Evolutionary conservation across 345 rosid species (phyloP).

Genomic region (Erodium maritimum): DNA sequence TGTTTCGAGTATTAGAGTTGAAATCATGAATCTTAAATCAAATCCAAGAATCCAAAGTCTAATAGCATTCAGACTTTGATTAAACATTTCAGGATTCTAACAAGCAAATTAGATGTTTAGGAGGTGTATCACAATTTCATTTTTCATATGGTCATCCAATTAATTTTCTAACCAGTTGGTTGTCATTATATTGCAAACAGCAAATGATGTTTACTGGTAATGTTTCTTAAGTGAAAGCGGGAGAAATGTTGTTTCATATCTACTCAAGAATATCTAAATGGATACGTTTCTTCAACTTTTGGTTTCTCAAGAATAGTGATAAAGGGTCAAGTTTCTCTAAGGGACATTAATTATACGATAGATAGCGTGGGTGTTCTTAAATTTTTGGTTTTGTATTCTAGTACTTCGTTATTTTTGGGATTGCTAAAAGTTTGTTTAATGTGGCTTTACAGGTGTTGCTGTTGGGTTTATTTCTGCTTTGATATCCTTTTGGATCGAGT

Average conservation of each 20-base stretch:
- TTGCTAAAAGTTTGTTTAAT: constrained; percentile 12
- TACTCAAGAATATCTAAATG: not conserved
- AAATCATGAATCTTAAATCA: too few species aligned
- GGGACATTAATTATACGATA: not conserved
- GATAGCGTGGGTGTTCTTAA: not conserved
- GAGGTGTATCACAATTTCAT: not conserved
- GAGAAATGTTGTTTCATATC: not conserved
- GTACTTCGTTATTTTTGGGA: not conserved
- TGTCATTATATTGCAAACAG: not conserved
- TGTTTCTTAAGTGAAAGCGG: not conserved
- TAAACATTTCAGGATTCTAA: too few species aligned
- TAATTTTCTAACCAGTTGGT: too few species aligned
- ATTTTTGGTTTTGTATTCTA: not conserved
- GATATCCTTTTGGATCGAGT: constrained; percentile 57
- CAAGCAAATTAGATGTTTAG: not conserved
- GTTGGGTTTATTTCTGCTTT: constrained; percentile 94
- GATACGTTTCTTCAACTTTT: too few species aligned
- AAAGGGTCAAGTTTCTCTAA: not conserved
- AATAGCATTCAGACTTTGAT: too few species aligned
- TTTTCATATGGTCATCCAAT: not conserved
- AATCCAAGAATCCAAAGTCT: too few species aligned
- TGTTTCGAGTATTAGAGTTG: too few species aligned
- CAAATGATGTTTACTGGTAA: not conserved
- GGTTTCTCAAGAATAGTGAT: too few species aligned
- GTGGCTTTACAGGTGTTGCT: constrained; percentile 68